Base-by-base conservation (phyloP, 1,139 yeast genomes). In the Hanseniaspora gamundiae region DNA sequence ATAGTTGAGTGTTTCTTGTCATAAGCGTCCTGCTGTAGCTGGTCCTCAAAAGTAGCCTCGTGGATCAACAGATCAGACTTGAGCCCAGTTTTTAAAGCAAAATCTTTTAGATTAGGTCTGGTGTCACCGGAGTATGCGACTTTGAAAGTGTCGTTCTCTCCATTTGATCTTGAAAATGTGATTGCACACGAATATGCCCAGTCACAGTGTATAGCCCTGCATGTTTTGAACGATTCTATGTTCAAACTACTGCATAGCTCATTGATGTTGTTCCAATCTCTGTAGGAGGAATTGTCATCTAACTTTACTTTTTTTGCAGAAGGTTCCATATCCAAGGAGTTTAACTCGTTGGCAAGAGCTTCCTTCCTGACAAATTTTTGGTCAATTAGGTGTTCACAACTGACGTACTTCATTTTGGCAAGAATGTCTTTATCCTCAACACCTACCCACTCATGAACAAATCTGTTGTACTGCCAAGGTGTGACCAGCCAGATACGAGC, bases 91-190 rank as follows among this genome's bases (percentile, higher is more conserved):
- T 67, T 70, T 2, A 67, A 58, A 0, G 78, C 70, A 50, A 81
- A 83, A 51, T 70, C 70, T 41, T 60, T 64, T 4, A 68, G 58
- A 50, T 78, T 80, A 1, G 98, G 98, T 54, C 97, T 74, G 0
- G 97, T 86, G 57, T 91, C 99, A 9, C 98, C 98, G 1, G 96
- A 86, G 59, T 85, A 93, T 0, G 96, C 80, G 1, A 88, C 69
- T 52, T 75, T 80, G 65, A 87, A 85, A 13, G 46, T 43, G 28
- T 48, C 48, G 11, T 49, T 44, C 0, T 60, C 51, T 24, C 57
- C 59, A 2, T 61, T 58, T 0, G 49, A 46, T 35, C 57, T 49
- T 19, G 60, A 58, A 50, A 81, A 79, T 1, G 70, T 63, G 13
- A 88, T 65, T 1, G 80, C 64, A 20, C 77, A 78, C 7, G 88